Percentiles rank a stretch among this genome's conserved stretches.
These are phyloP conservation scores for Herpotrichia juniperi DNA, from an alignment of 2,329 filamentous ascomycete genomes.

Conservation along the genomic window DNA sequence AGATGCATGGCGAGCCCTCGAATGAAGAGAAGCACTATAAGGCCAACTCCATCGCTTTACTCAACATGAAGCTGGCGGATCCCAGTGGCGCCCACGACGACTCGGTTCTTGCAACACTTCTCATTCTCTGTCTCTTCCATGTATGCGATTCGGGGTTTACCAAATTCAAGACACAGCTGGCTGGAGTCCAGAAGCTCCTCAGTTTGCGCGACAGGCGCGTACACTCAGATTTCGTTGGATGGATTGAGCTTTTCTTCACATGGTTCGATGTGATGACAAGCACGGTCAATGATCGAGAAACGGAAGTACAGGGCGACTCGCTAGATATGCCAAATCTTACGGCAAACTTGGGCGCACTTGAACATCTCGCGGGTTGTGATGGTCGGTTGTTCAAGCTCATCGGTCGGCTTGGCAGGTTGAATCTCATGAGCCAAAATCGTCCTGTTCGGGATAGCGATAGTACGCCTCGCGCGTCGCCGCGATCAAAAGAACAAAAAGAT, in stretches of 20 bases:
- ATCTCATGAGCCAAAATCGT: constrained; percentile 76
- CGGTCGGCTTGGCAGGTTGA: constrained; percentile 80
- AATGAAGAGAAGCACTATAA: constrained; percentile 85
- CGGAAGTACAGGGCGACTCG: constrained; percentile 71
- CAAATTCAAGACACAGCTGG: constrained; percentile 92
- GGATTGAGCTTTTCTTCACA: constrained; percentile 92
- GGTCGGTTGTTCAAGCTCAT: constrained; percentile 85
- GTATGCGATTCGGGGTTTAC: constrained; percentile 93
- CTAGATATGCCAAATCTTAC: constrained; percentile 69
- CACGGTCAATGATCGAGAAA: constrained; percentile 89
- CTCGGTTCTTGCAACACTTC: constrained; percentile 83
- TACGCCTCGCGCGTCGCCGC: constrained; percentile 41
- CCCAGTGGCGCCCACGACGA: constrained; percentile 77
- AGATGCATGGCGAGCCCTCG: constrained; percentile 62
- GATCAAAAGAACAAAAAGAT: constrained; percentile 47
- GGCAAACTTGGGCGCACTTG: constrained; percentile 73
- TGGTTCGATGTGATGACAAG: constrained; percentile 94
- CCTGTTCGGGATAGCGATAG: constrained; percentile 49
- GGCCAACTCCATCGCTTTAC: constrained; percentile 77
- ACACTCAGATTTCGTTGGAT: constrained; percentile 72
- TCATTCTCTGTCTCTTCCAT: constrained; percentile 89
- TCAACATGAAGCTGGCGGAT: constrained; percentile 85
- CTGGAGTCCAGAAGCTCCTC: constrained; percentile 89
- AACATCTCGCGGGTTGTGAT: constrained; percentile 89
- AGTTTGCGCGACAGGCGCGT: constrained; percentile 71